phyloP scores from a whole-genome alignment of 495 filamentous ascomycete genomes.

The Penicillium arizonense region DNA sequence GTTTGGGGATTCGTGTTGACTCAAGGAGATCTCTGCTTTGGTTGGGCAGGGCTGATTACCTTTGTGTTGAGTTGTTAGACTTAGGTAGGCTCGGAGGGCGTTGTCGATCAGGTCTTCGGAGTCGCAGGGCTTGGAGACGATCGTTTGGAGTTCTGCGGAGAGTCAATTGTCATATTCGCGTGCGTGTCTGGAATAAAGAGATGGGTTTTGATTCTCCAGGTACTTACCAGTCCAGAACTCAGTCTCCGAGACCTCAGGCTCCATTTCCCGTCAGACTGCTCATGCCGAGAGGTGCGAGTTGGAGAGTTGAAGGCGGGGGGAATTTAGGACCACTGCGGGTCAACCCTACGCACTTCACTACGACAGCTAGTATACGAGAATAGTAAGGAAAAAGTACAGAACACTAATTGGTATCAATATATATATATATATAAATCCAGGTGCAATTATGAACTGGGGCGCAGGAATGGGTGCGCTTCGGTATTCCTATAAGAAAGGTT shows the following conservation, averaged over 20 bases:
- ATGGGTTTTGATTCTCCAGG: neutral
- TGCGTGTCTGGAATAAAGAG: constrained; percentile 2
- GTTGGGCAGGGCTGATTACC: constrained; percentile 31
- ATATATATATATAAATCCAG: constrained; percentile 1
- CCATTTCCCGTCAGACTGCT: constrained; percentile 47
- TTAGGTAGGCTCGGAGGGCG: constrained; percentile 77
- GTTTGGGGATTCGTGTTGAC: neutral
- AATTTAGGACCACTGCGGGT: constrained; percentile 17
- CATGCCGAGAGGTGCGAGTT: constrained; percentile 38
- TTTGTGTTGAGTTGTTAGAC: constrained; percentile 74
- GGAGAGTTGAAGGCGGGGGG: constrained; percentile 26
- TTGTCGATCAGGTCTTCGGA: constrained; percentile 83
- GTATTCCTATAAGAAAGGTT: constrained; percentile 42
- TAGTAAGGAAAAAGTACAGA: constrained; percentile 12
- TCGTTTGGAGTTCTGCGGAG: constrained; percentile 71
- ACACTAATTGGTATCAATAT: constrained; percentile 32
- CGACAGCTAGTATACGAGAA: neutral
- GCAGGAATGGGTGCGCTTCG: constrained; percentile 55
- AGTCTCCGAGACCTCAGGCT: constrained; percentile 67
- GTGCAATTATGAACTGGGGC: constrained; percentile 30
- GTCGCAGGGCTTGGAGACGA: constrained; percentile 69
- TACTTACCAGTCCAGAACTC: constrained; percentile 89
- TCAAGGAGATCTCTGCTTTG: neutral
- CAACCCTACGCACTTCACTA: constrained; percentile 7
- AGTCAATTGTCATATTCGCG: constrained; percentile 6